Percentiles rank a stretch among this genome's conserved stretches.
These are phyloP conservation scores for Nyctanthes arbortristis DNA, from an alignment of 257 asterid genomes.

Conservation along the genomic window DNA sequence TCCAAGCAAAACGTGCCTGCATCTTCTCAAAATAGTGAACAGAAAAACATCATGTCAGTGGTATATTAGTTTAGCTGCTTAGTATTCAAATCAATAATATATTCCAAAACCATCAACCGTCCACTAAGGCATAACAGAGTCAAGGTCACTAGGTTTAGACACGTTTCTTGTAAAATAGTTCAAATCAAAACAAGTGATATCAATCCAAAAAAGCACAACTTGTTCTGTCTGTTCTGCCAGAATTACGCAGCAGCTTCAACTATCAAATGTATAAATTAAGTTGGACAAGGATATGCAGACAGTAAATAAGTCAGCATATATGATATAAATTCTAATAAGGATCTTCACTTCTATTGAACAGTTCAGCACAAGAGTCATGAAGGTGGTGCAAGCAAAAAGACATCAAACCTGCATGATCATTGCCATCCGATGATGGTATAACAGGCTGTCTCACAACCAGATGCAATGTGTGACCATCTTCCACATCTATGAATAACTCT, in stretches of 20 bases:
- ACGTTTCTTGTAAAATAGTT: not conserved
- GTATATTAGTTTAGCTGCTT: not conserved
- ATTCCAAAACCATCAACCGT: not conserved
- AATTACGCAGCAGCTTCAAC: too few relatives aligned
- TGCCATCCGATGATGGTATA: conserved; percentile 45
- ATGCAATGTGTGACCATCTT: conserved; percentile 97
- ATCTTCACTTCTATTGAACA: not conserved
- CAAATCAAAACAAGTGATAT: not conserved
- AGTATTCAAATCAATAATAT: not conserved
- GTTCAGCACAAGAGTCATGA: conserved; percentile 7
- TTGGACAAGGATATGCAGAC: not conserved
- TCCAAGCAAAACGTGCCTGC: not conserved
- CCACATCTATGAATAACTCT: conserved; percentile 63
- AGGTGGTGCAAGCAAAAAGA: not conserved
- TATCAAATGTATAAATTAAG: too few relatives aligned
- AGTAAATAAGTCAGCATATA: not conserved
- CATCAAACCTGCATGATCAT: conserved; percentile 60
- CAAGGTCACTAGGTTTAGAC: not conserved
- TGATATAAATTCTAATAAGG: conserved; percentile 13
- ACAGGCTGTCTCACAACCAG: conserved; percentile 86
- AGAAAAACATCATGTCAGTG: not conserved
- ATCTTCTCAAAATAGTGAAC: not conserved
- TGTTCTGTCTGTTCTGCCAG: not conserved
- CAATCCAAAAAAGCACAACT: not conserved
- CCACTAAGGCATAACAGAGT: not conserved